Evolutionary conservation across 305 asterid species (phyloP).

Genomic region (Nicotiana rustica): DNA sequence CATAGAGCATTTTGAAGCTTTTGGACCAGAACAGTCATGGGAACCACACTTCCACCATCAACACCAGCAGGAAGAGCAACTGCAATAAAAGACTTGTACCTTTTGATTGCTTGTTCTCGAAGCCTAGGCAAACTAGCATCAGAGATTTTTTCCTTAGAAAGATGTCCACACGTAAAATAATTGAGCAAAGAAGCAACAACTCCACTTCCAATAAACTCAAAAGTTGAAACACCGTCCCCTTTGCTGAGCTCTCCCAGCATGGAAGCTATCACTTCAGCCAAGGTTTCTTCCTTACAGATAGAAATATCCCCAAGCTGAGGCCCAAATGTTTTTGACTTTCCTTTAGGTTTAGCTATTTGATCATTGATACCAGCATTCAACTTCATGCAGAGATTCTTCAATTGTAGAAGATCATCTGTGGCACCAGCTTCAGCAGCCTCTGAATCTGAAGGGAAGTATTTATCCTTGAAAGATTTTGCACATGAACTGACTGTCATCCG

Average conservation of each 20-base stretch:
- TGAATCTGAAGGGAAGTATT: slow-evolving; percentile 78
- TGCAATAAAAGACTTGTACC: slow-evolving; percentile 81
- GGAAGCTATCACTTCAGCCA: slow-evolving; percentile 76
- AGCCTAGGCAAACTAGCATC: slow-evolving; percentile 74
- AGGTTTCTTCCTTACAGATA: slow-evolving; percentile 65
- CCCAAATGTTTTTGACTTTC: slow-evolving; percentile 77
- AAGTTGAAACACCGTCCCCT: slow-evolving; percentile 95
- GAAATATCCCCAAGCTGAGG: slow-evolving; percentile 60
- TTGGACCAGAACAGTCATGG: slow-evolving; percentile 80
- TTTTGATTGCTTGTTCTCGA: slow-evolving; percentile 81
- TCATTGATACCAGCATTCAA: slow-evolving; percentile 67
- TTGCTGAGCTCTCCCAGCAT: slow-evolving; percentile 85
- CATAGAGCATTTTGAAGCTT: slow-evolving; percentile 95
- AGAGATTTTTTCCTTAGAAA: slow-evolving; percentile 75
- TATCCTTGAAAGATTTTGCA: slow-evolving; percentile 90
- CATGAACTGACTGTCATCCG: slow-evolving; percentile 76
- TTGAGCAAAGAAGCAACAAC: slow-evolving; percentile 84
- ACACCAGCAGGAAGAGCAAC: slow-evolving; percentile 73
- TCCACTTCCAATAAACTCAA: slow-evolving; percentile 97
- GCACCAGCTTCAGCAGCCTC: slow-evolving; percentile 72
- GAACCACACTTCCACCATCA: slow-evolving; percentile 55
- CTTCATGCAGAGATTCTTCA: slow-evolving; percentile 87
- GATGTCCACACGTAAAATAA: slow-evolving; percentile 86
- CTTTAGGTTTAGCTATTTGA: slow-evolving; percentile 72
- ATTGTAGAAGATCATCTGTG: slow-evolving; percentile 82